A percentile compares a stretch with the other conserved stretches of the same genome.
Evolutionary conservation across 2,329 filamentous ascomycete genomes (phyloP).

Genomic region (Ophiostoma ulmi): DNA sequence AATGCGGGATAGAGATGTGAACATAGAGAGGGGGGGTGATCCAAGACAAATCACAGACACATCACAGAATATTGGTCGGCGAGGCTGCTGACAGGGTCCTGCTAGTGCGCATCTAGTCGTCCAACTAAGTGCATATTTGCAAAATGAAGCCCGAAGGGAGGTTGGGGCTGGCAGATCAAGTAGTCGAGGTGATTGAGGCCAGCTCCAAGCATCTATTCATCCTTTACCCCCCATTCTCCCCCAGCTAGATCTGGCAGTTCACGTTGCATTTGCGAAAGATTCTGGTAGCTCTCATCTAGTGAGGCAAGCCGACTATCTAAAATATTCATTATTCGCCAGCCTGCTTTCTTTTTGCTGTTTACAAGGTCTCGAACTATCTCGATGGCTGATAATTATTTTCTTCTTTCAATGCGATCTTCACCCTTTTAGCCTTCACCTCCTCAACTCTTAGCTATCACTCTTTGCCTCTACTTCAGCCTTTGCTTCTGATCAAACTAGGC

Average conservation of each 20-base stretch:
- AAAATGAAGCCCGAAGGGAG: not conserved
- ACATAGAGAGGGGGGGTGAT: not conserved
- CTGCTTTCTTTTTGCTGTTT: not conserved
- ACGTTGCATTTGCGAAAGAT: not conserved
- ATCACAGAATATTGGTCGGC: slow-evolving; percentile 1
- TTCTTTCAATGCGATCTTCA: not conserved
- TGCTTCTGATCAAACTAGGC: not conserved
- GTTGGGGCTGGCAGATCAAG: not conserved
- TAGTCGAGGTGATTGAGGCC: not conserved
- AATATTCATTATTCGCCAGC: not conserved
- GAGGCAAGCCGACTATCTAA: not conserved
- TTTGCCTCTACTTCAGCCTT: not conserved
- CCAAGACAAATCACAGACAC: slow-evolving; percentile 6
- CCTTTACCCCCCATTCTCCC: too few relatives aligned
- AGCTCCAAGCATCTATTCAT: too few relatives aligned
- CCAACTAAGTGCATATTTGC: not conserved
- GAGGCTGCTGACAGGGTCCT: slow-evolving; percentile 6
- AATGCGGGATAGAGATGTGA: not conserved
- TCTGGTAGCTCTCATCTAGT: not conserved
- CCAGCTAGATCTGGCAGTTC: not conserved
- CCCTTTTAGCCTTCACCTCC: not conserved
- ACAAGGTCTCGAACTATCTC: not conserved
- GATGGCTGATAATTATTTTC: not conserved
- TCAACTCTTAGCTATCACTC: not conserved
- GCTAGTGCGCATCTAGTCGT: not conserved